These are phyloP conservation scores for Corynespora cassiicola DNA, from an alignment of 2,329 filamentous ascomycete genomes.

Conservation along the genomic window DNA sequence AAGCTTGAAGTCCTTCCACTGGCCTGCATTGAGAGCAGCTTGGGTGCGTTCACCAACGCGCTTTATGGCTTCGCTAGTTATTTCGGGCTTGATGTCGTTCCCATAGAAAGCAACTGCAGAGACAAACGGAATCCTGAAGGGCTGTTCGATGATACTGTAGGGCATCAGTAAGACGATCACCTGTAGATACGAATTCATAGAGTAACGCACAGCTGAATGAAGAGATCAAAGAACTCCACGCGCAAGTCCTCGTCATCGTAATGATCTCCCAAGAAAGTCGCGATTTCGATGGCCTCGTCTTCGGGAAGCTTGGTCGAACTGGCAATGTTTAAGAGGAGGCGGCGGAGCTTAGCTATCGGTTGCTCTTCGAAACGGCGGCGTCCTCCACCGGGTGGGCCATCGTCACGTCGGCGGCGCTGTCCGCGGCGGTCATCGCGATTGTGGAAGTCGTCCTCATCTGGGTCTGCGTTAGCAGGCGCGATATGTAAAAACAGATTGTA, in stretches of 20 bases:
- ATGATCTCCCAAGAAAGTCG: constrained; percentile 77
- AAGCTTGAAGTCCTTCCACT: constrained; percentile 92
- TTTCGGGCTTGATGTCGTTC: constrained; percentile 78
- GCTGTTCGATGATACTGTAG: constrained; percentile 77
- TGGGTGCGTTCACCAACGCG: constrained; percentile 69
- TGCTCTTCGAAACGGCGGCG: constrained; percentile 45
- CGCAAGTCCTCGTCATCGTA: constrained; percentile 78
- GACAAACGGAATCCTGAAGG: constrained; percentile 95
- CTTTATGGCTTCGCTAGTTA: constrained; percentile 73
- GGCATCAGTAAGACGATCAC: constrained; percentile 20
- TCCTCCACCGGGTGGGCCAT: constrained; percentile 25
- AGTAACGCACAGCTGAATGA: constrained; percentile 70
- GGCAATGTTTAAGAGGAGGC: constrained; percentile 45
- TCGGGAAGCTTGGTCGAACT: constrained; percentile 44
- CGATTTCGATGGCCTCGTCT: constrained; percentile 45
- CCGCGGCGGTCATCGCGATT: constrained; percentile 38
- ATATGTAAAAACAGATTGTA: too few species aligned
- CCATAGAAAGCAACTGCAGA: constrained; percentile 81
- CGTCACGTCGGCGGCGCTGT: constrained; percentile 38
- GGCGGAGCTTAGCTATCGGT: constrained; percentile 39
- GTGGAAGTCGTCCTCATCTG: constrained; percentile 37
- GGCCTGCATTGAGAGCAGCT: constrained; percentile 71
- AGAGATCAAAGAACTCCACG: constrained; percentile 73
- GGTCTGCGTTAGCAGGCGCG: constrained; percentile 7
- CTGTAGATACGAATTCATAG: not conserved